A percentile compares a stretch with the other conserved stretches of the same genome.
Conservation (phyloP, 2,329 filamentous ascomycete genomes). For the Aspergillus transmontanensis region DNA sequence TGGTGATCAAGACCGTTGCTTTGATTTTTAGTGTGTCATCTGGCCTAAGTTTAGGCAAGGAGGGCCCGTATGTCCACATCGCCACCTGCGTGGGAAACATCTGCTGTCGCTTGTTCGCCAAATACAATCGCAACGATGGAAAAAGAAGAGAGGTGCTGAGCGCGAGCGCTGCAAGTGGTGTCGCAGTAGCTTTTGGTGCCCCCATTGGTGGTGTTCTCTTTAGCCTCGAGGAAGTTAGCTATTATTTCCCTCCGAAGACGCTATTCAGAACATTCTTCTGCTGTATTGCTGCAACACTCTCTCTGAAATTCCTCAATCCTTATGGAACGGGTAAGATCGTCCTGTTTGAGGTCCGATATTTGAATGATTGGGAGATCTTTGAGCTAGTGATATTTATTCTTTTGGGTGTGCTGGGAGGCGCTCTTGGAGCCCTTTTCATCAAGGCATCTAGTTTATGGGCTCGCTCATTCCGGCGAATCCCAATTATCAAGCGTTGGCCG, state of each 20-base stretch:
- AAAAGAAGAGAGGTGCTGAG: slow-evolving; percentile 94
- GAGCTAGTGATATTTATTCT: slow-evolving; percentile 83
- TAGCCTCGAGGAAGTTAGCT: slow-evolving; percentile 88
- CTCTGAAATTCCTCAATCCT: slow-evolving; percentile 91
- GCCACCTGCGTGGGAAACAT: slow-evolving; percentile 95
- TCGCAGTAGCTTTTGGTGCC: slow-evolving; percentile 91
- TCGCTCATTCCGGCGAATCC: slow-evolving; percentile 78
- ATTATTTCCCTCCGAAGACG: slow-evolving; percentile 97
- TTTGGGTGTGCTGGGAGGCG: slow-evolving; percentile 83
- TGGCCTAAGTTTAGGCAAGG: slow-evolving; percentile 90
- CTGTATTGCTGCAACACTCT: slow-evolving; percentile 87
- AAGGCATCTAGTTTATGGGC: slow-evolving; percentile 93
- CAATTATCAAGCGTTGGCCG: slow-evolving; percentile 77
- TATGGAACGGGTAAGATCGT: slow-evolving; percentile 97
- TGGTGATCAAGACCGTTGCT: slow-evolving; percentile 80
- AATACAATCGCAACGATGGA: slow-evolving; percentile 91
- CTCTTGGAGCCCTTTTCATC: slow-evolving; percentile 88
- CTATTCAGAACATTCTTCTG: slow-evolving; percentile 98
- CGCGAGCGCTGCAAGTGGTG: slow-evolving; percentile 85
- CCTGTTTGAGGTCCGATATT: slow-evolving; percentile 89
- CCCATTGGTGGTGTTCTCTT: slow-evolving; percentile 90
- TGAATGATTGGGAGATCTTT: slow-evolving; percentile 90
- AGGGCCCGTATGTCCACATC: slow-evolving; percentile 96
- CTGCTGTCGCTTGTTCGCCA: slow-evolving; percentile 86
- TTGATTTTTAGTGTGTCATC: slow-evolving; percentile 88